Evolutionary conservation across 192 early-diverging fungal species (phyloP), one percentile per base, ranked within the genome.

Genomic region (Glomus cerebriforme): DNA sequence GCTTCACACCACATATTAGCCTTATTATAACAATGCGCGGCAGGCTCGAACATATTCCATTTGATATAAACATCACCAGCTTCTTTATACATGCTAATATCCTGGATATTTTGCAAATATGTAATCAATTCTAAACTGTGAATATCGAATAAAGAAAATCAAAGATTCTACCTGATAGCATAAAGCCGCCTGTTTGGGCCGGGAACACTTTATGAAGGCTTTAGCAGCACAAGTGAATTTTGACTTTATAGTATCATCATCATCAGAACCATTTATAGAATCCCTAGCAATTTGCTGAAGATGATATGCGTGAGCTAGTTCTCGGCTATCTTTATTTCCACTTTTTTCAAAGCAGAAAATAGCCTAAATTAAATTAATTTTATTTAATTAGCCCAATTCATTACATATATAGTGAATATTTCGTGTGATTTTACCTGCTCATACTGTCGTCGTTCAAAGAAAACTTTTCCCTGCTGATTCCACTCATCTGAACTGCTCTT

Each of bases 271-370:
- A 43, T 59, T 10, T 73, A 76, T 47, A 32, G 60, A 76, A 26
- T 32, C 19, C 10, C 43, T 76, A 6, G 74, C 74, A 47, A 45
- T 32, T 27, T 76, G 34, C n/a, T 43, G 34, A 76, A 76, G 60
- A 39, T 17, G 1, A 43, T 76, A 76, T 60, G 74, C 74, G 9
- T 64, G 27, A 6, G 74, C 35, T 29, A 76, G 39, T 15, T 76
- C 47, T 1, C 12, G 39, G 5, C 9, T 26, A 2, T 64, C 31
- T 17, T 29, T 17, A 64, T 76, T 65, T 64, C n/a, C 10, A 22
- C 74, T 65, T 17, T 76, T 76, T 31, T 65, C 43, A 26, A 76
- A 76, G 29, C 60, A 76, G 37, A 64, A 43, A 63, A 76, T 47
- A 3, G 74, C 60, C 74, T 76, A n/a, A 73, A 35, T 3, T 35